phyloP scores from a whole-genome alignment of 225 moss, liverwort and hornwort genomes.

The Bryum argenteum region DNA sequence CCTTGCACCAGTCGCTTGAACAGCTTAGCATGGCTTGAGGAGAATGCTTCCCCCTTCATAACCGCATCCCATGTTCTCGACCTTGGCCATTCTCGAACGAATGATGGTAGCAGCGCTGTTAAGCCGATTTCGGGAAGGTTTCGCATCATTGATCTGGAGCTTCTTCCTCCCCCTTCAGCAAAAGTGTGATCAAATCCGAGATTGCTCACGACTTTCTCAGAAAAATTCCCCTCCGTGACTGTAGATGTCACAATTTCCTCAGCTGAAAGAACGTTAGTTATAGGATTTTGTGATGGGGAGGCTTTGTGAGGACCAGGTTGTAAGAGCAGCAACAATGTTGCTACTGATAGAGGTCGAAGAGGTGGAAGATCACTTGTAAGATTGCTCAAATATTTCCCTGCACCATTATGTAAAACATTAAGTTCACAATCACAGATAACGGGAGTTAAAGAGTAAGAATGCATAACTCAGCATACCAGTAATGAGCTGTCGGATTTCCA shows the following conservation, averaged over 20 bases:
- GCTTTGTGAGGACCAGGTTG: constrained; percentile 78
- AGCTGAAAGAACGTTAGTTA: constrained; percentile 50
- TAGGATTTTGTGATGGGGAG: constrained; percentile 48
- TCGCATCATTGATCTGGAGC: constrained; percentile 63
- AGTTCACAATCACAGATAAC: constrained; percentile 21
- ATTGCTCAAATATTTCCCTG: constrained; percentile 84
- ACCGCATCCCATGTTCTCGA: constrained; percentile 86
- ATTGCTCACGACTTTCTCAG: constrained; percentile 69
- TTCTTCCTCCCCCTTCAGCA: constrained; percentile 80
- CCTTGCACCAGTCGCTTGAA: constrained; percentile 93
- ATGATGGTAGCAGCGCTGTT: constrained; percentile 88
- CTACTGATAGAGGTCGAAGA: constrained; percentile 88
- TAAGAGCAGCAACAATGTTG: constrained; percentile 81
- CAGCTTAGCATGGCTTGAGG: constrained; percentile 80
- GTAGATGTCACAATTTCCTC: constrained; percentile 56
- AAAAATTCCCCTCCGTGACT: constrained; percentile 62
- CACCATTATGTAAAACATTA: constrained; percentile 29
- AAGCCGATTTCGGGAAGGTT: constrained; percentile 86
- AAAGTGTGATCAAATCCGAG: constrained; percentile 88
- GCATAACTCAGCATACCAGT: constrained; percentile 51
- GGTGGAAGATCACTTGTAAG: constrained; percentile 93
- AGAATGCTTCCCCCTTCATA: constrained; percentile 87
- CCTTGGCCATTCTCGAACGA: constrained; percentile 96
- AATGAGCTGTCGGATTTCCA: constrained; percentile 71
- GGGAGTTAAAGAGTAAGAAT: constrained; percentile 2